Evolutionary conservation across 129 eudicot genomes (phyloP).

Genomic region (Solidago caesia): DNA sequence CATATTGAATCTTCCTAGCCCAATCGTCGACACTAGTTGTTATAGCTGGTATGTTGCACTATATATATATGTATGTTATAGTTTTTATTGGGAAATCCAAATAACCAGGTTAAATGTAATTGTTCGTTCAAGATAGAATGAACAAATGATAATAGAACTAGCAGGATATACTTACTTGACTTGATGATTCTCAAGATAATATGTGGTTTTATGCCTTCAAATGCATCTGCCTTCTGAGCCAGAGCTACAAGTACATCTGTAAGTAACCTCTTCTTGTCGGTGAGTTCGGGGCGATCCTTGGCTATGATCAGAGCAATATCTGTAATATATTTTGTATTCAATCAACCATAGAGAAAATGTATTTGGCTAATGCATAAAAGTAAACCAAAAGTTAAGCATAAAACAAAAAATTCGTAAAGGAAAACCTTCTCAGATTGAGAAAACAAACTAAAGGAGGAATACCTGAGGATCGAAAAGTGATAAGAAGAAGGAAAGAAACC

Average conservation of each 20-base stretch:
- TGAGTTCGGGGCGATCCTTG: not conserved
- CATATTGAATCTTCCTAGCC: not conserved
- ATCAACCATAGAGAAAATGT: not conserved
- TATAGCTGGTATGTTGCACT: no score
- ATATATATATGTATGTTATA: not conserved
- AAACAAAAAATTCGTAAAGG: not conserved
- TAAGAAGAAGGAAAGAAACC: no score
- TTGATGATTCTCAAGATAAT: conserved; percentile 14
- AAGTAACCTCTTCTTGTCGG: not conserved
- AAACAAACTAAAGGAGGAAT: no score
- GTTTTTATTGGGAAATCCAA: not conserved
- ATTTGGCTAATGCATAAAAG: not conserved
- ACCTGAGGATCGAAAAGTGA: no score
- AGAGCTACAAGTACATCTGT: conserved; percentile 21
- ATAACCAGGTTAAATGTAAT: no score
- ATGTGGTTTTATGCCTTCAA: not conserved
- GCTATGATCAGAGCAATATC: conserved; percentile 36
- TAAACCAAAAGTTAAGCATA: not conserved
- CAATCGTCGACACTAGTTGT: no score
- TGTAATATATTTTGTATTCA: conserved; percentile 5
- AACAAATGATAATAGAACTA: not conserved
- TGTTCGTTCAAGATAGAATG: not conserved
- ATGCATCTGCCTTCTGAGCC: conserved; percentile 29
- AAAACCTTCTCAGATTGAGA: no score
- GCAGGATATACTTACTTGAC: conserved; percentile 19